phyloP scores from a whole-genome alignment of 148 eudicot genomes.

The Camellia granthamiana region DNA sequence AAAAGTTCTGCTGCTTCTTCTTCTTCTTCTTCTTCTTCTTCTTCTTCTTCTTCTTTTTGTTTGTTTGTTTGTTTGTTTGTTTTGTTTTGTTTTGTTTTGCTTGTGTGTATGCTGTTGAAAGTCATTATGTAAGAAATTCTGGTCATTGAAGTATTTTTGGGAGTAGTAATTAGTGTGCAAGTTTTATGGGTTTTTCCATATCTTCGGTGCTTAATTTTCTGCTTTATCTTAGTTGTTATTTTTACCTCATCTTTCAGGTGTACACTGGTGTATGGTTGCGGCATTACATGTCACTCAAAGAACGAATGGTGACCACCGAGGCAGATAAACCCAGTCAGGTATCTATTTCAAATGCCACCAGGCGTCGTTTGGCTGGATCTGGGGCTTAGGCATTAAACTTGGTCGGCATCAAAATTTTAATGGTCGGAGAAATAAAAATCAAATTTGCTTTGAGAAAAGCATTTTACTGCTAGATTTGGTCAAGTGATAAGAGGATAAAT shows the following conservation, averaged over 20 bases:
- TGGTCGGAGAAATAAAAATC: not conserved
- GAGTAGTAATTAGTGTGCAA: not conserved
- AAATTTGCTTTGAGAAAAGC: not conserved
- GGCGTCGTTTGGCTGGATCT: slow-evolving; percentile 73
- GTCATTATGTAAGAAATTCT: not conserved
- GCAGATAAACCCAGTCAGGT: slow-evolving; percentile 71
- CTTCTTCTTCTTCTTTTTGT: not conserved
- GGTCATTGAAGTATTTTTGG: not conserved
- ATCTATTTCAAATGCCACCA: slow-evolving; percentile 85
- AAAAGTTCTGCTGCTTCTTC: not conserved
- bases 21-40: not conserved
- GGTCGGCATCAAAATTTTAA: not conserved
- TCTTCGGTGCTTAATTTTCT: not conserved
- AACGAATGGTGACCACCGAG: slow-evolving; percentile 37
- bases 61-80: not conserved
- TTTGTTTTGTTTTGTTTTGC: no score
- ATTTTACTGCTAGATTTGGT: not conserved
- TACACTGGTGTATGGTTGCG: slow-evolving; percentile 84
- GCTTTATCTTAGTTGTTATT: not conserved
- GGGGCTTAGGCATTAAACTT: slow-evolving; percentile 36
- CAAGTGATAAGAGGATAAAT: not conserved
- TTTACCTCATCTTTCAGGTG: slow-evolving; percentile 41
- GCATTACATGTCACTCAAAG: slow-evolving; percentile 60
- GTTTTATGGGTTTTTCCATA: not conserved
- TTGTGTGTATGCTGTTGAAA: slow-evolving; percentile 1